Conservation (phyloP, 768 basidiomycete genomes). For the Boletus vermiculosoides region DNA sequence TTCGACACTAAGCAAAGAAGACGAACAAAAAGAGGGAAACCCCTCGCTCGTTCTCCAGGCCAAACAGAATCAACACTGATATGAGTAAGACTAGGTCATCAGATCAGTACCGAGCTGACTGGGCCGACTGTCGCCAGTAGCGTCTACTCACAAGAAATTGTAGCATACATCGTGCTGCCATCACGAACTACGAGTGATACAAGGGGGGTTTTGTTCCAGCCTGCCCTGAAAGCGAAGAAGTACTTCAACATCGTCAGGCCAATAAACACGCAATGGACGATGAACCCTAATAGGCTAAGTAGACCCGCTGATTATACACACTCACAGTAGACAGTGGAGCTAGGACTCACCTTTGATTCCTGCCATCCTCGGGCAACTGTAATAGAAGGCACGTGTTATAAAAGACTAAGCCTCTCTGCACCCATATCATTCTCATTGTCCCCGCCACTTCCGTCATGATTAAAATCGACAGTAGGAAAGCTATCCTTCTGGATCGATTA, state of each 20-base stretch:
- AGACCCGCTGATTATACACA: neutral
- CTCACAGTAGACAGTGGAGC: neutral
- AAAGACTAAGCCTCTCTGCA: neutral
- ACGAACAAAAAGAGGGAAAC: slow-evolving; percentile 8
- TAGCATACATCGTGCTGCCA: slow-evolving; percentile 10
- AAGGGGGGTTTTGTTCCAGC: slow-evolving; percentile 17
- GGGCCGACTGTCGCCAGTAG: neutral
- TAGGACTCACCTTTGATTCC: slow-evolving; percentile 10
- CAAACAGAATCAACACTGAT: slow-evolving; percentile 1
- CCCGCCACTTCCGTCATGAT: slow-evolving; percentile 3
- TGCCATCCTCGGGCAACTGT: neutral
- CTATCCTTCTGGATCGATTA: slow-evolving; percentile 15
- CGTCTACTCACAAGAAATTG: slow-evolving; percentile 7
- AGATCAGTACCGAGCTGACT: neutral
- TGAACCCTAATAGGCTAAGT: slow-evolving; percentile 12
- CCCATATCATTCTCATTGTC: slow-evolving; percentile 2
- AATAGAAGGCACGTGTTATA: slow-evolving; percentile 12
- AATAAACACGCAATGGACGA: slow-evolving; percentile 14
- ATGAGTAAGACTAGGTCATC: neutral
- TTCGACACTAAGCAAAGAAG: neutral
- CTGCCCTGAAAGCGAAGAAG: slow-evolving; percentile 6
- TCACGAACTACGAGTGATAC: slow-evolving; percentile 22
- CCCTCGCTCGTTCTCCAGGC: neutral
- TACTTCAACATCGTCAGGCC: slow-evolving; percentile 24
- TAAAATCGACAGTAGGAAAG: slow-evolving; percentile 2